Percentiles rank a stretch among this genome's conserved stretches.
Evolutionary conservation across 2,329 filamentous ascomycete genomes (phyloP).

Genomic region (Trichoderma aggressivum): DNA sequence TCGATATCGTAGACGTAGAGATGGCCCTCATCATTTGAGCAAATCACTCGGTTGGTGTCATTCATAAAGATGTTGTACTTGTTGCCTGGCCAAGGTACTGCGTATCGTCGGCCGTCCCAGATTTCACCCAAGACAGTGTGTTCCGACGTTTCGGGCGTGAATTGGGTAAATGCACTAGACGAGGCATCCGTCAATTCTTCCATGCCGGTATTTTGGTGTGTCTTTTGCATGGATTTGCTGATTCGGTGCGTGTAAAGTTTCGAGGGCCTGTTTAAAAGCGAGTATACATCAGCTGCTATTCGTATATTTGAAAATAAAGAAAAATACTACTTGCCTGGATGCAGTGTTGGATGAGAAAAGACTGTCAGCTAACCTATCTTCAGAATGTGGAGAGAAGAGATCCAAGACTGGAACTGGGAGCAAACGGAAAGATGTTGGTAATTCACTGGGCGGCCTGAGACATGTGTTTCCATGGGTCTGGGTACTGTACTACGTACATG

Average conservation of each 20-base stretch:
- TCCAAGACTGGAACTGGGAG: neutral
- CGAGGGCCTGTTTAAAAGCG: neutral
- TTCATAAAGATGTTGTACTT: conserved; percentile 22
- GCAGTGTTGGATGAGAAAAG: neutral
- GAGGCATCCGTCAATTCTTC: neutral
- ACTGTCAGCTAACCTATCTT: neutral
- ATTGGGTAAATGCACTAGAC: neutral
- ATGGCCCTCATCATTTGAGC: neutral
- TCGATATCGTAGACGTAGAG: conserved; percentile 1
- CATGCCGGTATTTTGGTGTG: neutral
- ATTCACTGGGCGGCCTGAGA: too few species aligned
- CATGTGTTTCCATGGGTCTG: too few species aligned
- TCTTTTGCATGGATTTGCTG: neutral
- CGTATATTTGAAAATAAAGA: neutral
- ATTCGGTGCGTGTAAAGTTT: neutral
- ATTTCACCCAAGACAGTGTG: neutral
- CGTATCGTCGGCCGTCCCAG: neutral
- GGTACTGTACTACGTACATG: too few species aligned
- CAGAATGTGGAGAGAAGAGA: neutral
- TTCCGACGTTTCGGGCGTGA: neutral
- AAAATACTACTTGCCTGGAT: neutral
- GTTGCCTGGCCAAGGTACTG: conserved; percentile 21
- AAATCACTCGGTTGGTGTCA: conserved; percentile 15
- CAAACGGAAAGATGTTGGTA: too few species aligned
- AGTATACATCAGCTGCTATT: neutral